Evolutionary conservation across 2,329 filamentous ascomycete genomes (phyloP), one percentile per base, ranked within the genome.

Genomic region (Colletotrichum eremochloae): DNA sequence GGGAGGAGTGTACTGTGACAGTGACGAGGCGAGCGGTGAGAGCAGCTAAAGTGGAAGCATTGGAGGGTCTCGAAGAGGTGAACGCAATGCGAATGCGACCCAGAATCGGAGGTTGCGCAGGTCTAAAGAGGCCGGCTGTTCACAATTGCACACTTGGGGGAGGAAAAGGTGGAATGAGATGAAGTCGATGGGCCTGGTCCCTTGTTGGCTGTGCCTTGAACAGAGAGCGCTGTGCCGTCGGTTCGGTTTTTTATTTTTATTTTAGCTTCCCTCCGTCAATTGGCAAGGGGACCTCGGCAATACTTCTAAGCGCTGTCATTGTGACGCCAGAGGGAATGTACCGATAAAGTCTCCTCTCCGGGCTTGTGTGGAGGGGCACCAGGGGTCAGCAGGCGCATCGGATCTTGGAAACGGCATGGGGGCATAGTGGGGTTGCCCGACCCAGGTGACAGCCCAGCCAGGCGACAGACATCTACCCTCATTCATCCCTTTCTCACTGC

Each of bases 401-500:
- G 65, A 72, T 72, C 69, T 72, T 72, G 69, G 69, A 72, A 72
- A 69, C 66, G 1, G 61, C 60, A 53, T 60, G 61, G 68, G 69
- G 69, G 55, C 48, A 64, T 72, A 67, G 69, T 72, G 66, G 69
- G 69, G 69, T 69, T 56, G 60, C 36, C 60, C 53, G 46, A 53
- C 18, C 69, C 53, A 60, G 29, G 53, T 48, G 57, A 68, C 57
- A 46, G 36, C 11, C n/a, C 12, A 33, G 53, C 24, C 33, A 24
- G 68, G 46, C 58, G 6, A 53, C 15, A 33, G 46, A 24, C 24
- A 24, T 38, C 56, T 38, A 31, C 15, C 31, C 29, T 44, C 24
- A 44, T 29, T 20, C 42, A 48, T 48, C 38, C 31, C 38, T 44
- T 42, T 20, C 24, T 61, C 44, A 55, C 38, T 33, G 48, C 61